Evolutionary conservation across 495 filamentous ascomycete species (phyloP).

Genomic region (Hypoxylon intermedium): DNA sequence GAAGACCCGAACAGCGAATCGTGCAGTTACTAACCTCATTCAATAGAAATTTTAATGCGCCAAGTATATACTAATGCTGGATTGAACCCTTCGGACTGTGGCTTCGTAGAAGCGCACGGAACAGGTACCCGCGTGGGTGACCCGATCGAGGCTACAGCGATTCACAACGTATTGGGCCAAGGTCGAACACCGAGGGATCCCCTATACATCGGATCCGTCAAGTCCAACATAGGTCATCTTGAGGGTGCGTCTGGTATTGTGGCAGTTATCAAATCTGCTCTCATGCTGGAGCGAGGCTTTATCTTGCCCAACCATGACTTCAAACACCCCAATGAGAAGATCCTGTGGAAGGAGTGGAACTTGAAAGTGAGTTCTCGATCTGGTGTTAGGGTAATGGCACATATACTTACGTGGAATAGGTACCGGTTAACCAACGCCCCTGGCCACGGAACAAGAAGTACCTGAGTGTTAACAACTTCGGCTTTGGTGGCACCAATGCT

Average conservation of each 20-base stretch:
- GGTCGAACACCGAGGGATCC: conserved; percentile 48
- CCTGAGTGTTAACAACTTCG: conserved; percentile 57
- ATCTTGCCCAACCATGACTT: conserved; percentile 60
- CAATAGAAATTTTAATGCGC: conserved; percentile 51
- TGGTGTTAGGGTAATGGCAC: neutral
- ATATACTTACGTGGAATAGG: conserved; percentile 22
- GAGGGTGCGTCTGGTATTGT: conserved; percentile 65
- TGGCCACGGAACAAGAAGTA: conserved; percentile 52
- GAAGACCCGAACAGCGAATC: neutral
- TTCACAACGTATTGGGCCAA: conserved; percentile 54
- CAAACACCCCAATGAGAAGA: conserved; percentile 51
- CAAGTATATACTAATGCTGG: conserved; percentile 54
- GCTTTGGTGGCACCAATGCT: conserved; percentile 55
- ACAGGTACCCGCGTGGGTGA: conserved; percentile 69
- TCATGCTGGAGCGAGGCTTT: conserved; percentile 65
- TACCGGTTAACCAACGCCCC: conserved; percentile 40
- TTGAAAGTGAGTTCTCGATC: conserved; percentile 42
- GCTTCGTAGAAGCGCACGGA: conserved; percentile 60
- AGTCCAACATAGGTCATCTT: conserved; percentile 67
- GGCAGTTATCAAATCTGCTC: conserved; percentile 64
- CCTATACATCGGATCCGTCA: conserved; percentile 63
- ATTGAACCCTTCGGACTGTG: conserved; percentile 50
- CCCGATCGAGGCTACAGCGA: conserved; percentile 65
- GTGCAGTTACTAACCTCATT: conserved; percentile 21
- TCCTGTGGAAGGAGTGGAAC: conserved; percentile 57